Base-by-base conservation (phyloP, 2,329 filamentous ascomycete genomes). In the Phoma sp. region DNA sequence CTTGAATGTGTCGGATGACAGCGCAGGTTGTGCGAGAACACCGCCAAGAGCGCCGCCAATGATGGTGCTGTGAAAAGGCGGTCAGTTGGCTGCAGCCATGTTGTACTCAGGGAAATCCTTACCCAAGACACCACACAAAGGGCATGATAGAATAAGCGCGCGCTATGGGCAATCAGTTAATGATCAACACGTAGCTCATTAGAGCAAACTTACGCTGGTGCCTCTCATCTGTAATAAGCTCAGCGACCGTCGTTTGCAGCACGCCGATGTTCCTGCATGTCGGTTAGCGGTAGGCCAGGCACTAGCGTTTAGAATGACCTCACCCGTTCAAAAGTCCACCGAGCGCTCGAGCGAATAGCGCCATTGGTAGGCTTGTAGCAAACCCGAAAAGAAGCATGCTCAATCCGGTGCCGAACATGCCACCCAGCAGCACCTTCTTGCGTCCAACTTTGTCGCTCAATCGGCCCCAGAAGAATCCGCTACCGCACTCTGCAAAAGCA, bases 81-180 rank as follows among this genome's bases (percentile, higher is more conserved):
- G 52, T 65, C 66, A 71, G 63, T 52, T 32, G 49, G 42, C 58
- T 60, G 46, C 52, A 42, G 49, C 53, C 33, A 46, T 35, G 35
- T 50, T 11, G 41, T 53, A 33, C 33, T 41, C 33, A 57, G 56
- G 51, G 56, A 54, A 59, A 59, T 39, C 66, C 73, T 77, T 80
- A 91, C 82, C 95, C 95, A 69, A 99, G 83, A 72, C 93, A 97
- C 95, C 95, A 99, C 24, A 98, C 91, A 72, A 96, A 91, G 6
- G 95, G 95, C 92, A 99, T 97, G 64, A 98, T 93, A 10, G 93
- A 91, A 77, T 96, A 99, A 44, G 93, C 95, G 66, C 91, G 90
- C 64, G 93, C 89, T 92, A 60, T 48, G 57, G 51, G 45, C 6
- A 61, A 54, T 75, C 62, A 75, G 67, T 59, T 38, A 47, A 23